Conservation (phyloP, 768 basidiomycete genomes). For the Pholiota molesta region DNA sequence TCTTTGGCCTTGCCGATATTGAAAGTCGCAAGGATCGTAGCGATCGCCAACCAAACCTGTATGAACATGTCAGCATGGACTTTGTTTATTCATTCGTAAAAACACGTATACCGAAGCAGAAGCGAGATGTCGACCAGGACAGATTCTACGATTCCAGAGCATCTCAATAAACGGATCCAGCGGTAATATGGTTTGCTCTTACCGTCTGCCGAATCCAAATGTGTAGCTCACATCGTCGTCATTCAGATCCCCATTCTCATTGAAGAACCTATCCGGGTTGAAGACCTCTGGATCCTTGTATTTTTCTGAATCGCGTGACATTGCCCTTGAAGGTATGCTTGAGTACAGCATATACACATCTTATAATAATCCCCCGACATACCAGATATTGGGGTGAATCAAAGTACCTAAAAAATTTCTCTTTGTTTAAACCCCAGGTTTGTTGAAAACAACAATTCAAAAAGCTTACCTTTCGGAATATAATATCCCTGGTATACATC, state of each 20-base stretch:
- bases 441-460: neutral
- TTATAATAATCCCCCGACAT: neutral
- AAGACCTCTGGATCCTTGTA: conserved; percentile 28
- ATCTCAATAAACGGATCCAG: neutral
- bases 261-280: conserved; percentile 29
- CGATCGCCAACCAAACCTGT: conserved; percentile 1
- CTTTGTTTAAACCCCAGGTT: neutral
- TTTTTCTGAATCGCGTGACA: conserved; percentile 22
- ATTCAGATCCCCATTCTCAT: conserved; percentile 13
- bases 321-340: conserved; percentile 20
- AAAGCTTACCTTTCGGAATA: conserved; percentile 21
- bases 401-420: conserved; percentile 10
- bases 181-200: conserved; percentile 1
- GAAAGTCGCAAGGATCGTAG: neutral
- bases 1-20: neutral
- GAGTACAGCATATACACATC: neutral
- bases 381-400: conserved; percentile 22
- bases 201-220: conserved; percentile 26
- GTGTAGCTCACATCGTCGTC: conserved; percentile 13
- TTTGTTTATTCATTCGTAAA: neutral
- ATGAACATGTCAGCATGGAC: conserved; percentile 7
- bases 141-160: conserved; percentile 3
- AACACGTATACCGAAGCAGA: conserved; percentile 2
- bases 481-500: conserved; percentile 24
- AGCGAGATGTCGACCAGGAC: conserved; percentile 15